Base-by-base conservation (phyloP, 164 flowering plant species). In the grape (Vitis vinifera) region DNA sequence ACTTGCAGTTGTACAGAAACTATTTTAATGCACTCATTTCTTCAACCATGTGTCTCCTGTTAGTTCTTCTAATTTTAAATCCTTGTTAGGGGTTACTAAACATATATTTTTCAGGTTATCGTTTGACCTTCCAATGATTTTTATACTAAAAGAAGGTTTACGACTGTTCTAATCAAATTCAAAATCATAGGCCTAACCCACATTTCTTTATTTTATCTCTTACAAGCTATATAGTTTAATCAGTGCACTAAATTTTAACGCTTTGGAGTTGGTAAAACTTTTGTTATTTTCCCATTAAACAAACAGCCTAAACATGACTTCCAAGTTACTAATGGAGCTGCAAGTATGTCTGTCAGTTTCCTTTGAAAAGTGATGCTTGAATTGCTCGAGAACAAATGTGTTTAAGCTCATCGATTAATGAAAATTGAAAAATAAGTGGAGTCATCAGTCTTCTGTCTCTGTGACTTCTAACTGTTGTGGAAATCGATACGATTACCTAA, bases 331-430 rank as follows among this genome's bases (percentile, higher is more conserved):
- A 63, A 60, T 60, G 66, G 8, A 48, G 58, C 50, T 14, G 62
- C 47, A 65, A 75, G 85, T 69, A 82, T 82, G 85, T 82, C 81
- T 82, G 85, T 80, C 82, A 80, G 77, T 70, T 69, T 69, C 78
- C 66, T 72, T 23, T 64, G 72, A 59, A 68, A 71, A 60, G 14
- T 66, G 57, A 27, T 50, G 44, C 17, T 67, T 69, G 63, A 47
- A 59, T 65, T 60, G 53, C 62, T 65, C 73, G 30, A 64, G 60
- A 66, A 3, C 44, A 48, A 62, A 6, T 52, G 8, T 55, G 11
- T 53, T 17, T 48, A 2, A 3, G 8, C 31, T 57, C 29, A 57
- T 57, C n/a, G 55, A 14, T 31, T 37, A 0, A 37, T 37, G 44
- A 37, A 37, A 37, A 37, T 23, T 23, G 27, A 23, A 23, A 23